Evolutionary conservation across 73 alveolate genomes (phyloP).

Genomic region (Paraurostyla sp.): DNA sequence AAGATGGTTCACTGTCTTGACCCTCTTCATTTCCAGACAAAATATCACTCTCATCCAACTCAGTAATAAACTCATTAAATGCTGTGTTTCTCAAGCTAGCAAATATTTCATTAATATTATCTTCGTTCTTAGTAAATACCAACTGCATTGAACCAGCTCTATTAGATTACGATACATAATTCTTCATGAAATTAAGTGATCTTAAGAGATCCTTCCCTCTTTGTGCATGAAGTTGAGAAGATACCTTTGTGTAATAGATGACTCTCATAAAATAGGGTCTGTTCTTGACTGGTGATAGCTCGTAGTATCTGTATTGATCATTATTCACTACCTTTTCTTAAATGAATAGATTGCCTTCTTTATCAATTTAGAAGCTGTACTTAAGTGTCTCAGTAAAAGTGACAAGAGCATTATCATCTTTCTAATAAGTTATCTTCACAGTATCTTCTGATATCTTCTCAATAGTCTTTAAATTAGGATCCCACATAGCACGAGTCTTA

Average conservation of each 20-base stretch:
- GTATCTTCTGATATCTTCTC: background rate
- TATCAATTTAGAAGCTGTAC: background rate
- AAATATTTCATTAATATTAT: constrained; percentile 26
- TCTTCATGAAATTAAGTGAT: background rate
- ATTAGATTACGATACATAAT: constrained; percentile 18
- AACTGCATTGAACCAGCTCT: background rate
- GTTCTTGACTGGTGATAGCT: constrained; percentile 19
- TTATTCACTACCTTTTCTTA: background rate
- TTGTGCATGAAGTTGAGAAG: background rate
- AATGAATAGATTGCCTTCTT: background rate
- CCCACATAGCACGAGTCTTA: constrained; percentile 8
- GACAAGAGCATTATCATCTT: background rate
- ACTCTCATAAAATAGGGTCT: constrained; percentile 47
- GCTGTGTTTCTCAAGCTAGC: constrained; percentile 31
- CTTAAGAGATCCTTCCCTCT: constrained; percentile 40
- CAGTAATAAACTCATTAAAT: constrained; percentile 15
- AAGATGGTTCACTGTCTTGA: constrained; percentile 40
- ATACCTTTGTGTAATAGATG: background rate
- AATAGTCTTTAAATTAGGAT: background rate
- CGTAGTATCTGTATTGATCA: constrained; percentile 25
- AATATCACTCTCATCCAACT: constrained; percentile 31
- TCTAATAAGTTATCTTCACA: background rate
- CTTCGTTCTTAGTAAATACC: background rate
- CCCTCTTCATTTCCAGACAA: background rate
- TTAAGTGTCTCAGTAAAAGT: background rate